These are phyloP conservation scores for Aspergillus campestris DNA, from an alignment of 495 filamentous ascomycete species.

Conservation along the genomic window DNA sequence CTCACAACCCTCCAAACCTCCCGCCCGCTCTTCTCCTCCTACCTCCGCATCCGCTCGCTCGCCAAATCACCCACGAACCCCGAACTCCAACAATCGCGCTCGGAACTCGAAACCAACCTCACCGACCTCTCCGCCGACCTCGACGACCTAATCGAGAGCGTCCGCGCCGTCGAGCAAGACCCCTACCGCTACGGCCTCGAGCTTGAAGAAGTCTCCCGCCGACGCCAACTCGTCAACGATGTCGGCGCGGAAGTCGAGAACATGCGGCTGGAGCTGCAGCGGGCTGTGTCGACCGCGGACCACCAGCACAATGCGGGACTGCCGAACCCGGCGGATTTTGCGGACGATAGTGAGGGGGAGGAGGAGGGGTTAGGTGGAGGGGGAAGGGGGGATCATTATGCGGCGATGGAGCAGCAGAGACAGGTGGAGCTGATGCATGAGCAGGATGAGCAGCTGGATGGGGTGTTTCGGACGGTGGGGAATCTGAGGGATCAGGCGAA, in stretches of 20 bases:
- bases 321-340: slow-evolving; percentile 69
- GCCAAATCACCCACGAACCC: slow-evolving; percentile 62
- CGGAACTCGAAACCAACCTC: slow-evolving; percentile 72
- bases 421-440: slow-evolving; percentile 89
- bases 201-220: slow-evolving; percentile 68
- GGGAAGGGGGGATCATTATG: slow-evolving; percentile 59
- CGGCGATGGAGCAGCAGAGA: slow-evolving; percentile 85
- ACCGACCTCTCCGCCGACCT: slow-evolving; percentile 76
- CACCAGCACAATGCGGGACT: slow-evolving; percentile 26
- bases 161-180: slow-evolving; percentile 80
- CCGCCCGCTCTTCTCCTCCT: slow-evolving; percentile 83
- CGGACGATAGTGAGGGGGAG: slow-evolving; percentile 33
- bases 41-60: slow-evolving; percentile 89
- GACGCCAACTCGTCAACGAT: slow-evolving; percentile 78
- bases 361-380: not conserved
- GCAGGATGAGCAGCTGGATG: slow-evolving; percentile 88
- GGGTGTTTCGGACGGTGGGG: slow-evolving; percentile 86
- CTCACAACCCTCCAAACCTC: slow-evolving; percentile 68
- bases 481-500: slow-evolving; percentile 83
- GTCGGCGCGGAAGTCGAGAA: slow-evolving; percentile 80
- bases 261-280: slow-evolving; percentile 74
- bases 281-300: slow-evolving; percentile 33
- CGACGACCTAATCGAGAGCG: slow-evolving; percentile 78
- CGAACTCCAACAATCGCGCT: slow-evolving; percentile 74
- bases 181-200: slow-evolving; percentile 86